Base-by-base conservation (phyloP, 352 stramenopile genomes). In the Phytophthora citricola region DNA sequence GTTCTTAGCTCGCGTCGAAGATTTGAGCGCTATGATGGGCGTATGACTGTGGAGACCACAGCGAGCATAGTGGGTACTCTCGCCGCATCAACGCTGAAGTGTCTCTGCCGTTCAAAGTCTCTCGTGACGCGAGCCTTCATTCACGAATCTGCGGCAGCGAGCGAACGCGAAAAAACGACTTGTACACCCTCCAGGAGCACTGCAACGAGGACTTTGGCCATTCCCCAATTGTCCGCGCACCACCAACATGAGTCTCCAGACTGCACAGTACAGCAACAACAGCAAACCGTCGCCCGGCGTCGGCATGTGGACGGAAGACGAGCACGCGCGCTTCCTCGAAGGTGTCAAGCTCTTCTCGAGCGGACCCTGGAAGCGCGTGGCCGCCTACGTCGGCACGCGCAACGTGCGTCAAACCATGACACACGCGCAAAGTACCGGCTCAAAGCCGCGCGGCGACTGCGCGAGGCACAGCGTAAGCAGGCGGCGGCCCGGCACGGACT, bases 381-480 rank as follows among this genome's bases (percentile, higher is more conserved):
- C 84, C 10, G 81, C 81, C 36, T 86, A 89, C 47, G 82, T 94
- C 24, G 83, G 79, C 39, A 92, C 85, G 48, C 83, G 83, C 54
- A 91, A 87, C 8, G 83, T 91, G 66, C 85, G 85, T 11, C 85
- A 93, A 58, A 93, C 84, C 47, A 93, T 93, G 84, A 92, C 83
- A 3, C 83, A 93, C 55, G 83, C 81, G 10, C 83, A 92, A 63
- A 92, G 69, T 92, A 92, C 63, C 76, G 81, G 0, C 75, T 89
- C 9, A 92, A 92, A 46, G 75, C 79, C 1, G 79, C 79, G 17
- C 76, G 85, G 0, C 81, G 81, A 6, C 70, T 90, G 50, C 84
- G 84, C 8, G 83, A 81, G 17, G 63, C 80, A 7, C 73, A 81
- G 32, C 80, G 75, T 14, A 86, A 83, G 45, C 75, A 86, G 48